Evolutionary conservation across 768 basidiomycete species (phyloP), one percentile per base, ranked within the genome.

Genomic region (Phlebiopsis gigantea): DNA sequence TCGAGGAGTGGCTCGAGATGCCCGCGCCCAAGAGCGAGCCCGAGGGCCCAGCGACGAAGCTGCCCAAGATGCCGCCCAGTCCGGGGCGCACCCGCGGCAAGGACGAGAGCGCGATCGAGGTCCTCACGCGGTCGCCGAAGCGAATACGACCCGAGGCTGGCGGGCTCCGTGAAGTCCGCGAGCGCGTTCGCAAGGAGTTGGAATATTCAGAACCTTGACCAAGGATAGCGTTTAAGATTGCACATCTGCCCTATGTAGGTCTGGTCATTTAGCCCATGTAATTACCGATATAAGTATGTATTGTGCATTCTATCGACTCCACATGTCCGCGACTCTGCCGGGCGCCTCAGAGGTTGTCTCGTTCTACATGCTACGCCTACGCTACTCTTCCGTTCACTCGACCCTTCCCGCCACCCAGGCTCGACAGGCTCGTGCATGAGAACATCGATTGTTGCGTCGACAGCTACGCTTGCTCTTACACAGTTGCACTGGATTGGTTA

Each of bases 131-230:
- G 46, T 92, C 90, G 68, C 90, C 90, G 6, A 81, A 80, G 55
- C 74, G 81, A 58, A 84, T 93, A 31, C 87, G 83, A 65, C 77
- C 75, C 25, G 88, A 90, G 64, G 78, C 73, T 5, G 87, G 89
- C 29, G 88, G 90, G 0, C 74, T 93, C 62, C 78, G 90, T 39
- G 81, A 88, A 67, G 90, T 92, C 29, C 75, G 90, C 56, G 90
- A 93, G 70, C 85, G 89, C 64, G 88, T 93, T 65, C 79, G 88
- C 63, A 75, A 78, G 61, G 90, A 92, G 73, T 72, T 92, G 63
- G 89, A 91, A 71, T 28, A 24, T 21, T 28, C 44, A 24, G 53
- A 46, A 17, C 7, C 28, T 30, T 54, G 15, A 19, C 29, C 8
- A 26, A 15, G 14, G 17, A 19, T 45, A 28, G 14, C 30, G 42